Base-by-base conservation (phyloP, 2,329 filamentous ascomycete genomes). In the Colletotrichum euphorbiae region DNA sequence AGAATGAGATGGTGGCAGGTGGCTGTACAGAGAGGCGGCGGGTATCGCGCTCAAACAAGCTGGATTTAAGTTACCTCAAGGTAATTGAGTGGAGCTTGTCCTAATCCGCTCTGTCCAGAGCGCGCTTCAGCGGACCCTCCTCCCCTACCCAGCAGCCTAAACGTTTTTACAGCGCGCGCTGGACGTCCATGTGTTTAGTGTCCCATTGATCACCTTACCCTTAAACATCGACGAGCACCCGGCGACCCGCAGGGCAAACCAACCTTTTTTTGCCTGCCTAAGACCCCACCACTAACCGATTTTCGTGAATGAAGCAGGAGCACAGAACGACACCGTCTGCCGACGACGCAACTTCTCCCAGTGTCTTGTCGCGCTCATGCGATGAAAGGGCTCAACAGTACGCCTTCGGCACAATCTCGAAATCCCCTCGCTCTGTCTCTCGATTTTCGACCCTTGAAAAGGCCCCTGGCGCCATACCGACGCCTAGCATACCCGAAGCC, bases 281-380 rank as follows among this genome's bases (percentile, higher is more conserved):
- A n/a, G 24, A 69, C 66, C 66, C 66, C 66, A 68, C 65, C 33
- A 64, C 60, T 69, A 69, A 69, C 61, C 54, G 61, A 65, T 55
- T 55, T 55, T 69, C 48, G 48, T 65, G 66, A 58, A 63, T 52
- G 65, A 64, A 67, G 66, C 38, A 69, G 48, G 52, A 48, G 31
- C 38, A 21, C 50, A 56, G 33, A 31, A 59, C 64, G 59, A 67
- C 45, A 67, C 33, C 57, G 58, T 50, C 63, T 43, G 50, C 43
- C 45, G 40, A 62, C 45, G 17, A 51, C 43, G 17, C 36, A 36
- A 9, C 54, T 42, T 33, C 36, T 65, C 17, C 12, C 40, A 40
- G 36, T 48, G 33, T 15, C 45, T 48, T 11, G 21, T 36, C 33
- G 36, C 33, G 40, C 38, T 42, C 33, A 40, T 66, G 66, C 66